Base-by-base conservation (phyloP, 2,329 filamentous ascomycete genomes). In the Leptographium radiaticola region DNA sequence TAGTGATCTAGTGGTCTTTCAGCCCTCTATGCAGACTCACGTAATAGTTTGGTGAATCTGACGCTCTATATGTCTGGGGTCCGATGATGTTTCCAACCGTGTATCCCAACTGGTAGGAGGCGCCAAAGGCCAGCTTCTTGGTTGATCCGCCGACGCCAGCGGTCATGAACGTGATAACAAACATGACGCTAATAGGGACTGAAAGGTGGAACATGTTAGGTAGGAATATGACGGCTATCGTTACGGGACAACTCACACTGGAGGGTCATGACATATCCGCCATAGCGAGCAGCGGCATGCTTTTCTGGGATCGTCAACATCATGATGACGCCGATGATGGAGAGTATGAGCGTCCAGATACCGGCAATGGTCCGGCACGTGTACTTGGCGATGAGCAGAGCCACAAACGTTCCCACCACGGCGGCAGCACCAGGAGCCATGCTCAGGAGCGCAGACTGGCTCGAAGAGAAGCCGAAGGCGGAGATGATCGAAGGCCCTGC, bases 401-500 rank as follows among this genome's bases (percentile, higher is more conserved):
- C 58, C 9, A 83, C 74, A 0, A 77, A 71, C 0, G 79, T 79
- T 1, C 74, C 73, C 55, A 82, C 74, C 42, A 80, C 81, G 1
- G 78, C 79, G 15, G 75, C 61, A 55, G 55, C 62, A 2, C 68
- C 68, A 42, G 70, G 66, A 0, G 68, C 67, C 30, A 70, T 70
- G 13, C 67, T 66, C 4, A 70, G 59, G 5, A 70, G 60, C 6
- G 67, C 63, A 1, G 67, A 70, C 25, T 67, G 58, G 13, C 69
- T 56, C 0, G 63, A 66, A 13, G 64, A 59, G 58, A 79, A 80
- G 4, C 79, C 77, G 33, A 81, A 74, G 0, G 77, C 76, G 55
- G 75, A 62, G 59, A 82, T 80, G 54, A 83, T 79, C 15, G 52
- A 51, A 82, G 70, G 0, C 76, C 68, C n/a, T 82, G n/a, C n/a